Conservation (phyloP, 176 grass and related monocot genomes). For the Guadua angustifolia region DNA sequence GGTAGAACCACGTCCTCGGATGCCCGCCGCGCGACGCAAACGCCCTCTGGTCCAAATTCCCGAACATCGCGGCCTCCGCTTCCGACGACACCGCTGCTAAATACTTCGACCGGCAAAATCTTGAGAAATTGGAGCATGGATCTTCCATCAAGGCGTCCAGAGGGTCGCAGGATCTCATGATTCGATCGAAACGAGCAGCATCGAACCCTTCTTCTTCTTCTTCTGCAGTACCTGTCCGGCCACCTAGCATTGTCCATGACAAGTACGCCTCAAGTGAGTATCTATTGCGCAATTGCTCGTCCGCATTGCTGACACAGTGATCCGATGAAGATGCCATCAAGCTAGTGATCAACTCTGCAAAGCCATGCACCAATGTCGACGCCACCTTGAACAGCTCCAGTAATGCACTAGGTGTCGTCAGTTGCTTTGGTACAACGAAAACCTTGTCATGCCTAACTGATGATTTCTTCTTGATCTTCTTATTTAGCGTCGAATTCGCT, state of each 20-base stretch:
- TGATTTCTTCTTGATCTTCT: not conserved
- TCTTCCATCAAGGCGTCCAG: conserved; percentile 22
- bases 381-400: not conserved
- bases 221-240: no score
- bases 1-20: conserved; percentile 33
- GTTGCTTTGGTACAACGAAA: not conserved
- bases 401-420: not conserved
- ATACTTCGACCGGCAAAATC: not conserved
- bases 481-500: not conserved
- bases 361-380: not conserved
- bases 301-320: not conserved
- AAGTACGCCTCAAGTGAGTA: not conserved
- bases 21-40: conserved; percentile 31
- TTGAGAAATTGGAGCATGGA: not conserved
- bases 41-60: conserved; percentile 16
- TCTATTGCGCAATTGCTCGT: not conserved
- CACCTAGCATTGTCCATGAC: not conserved
- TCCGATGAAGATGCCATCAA: not conserved
- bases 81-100: not conserved
- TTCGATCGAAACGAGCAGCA: not conserved
- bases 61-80: not conserved
- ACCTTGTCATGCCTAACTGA: not conserved
- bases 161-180: conserved; percentile 10
- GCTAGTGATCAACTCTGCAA: not conserved
- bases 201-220: not conserved